phyloP scores from a whole-genome alignment of 495 filamentous ascomycete species.

The Penicillium verhagenii region DNA sequence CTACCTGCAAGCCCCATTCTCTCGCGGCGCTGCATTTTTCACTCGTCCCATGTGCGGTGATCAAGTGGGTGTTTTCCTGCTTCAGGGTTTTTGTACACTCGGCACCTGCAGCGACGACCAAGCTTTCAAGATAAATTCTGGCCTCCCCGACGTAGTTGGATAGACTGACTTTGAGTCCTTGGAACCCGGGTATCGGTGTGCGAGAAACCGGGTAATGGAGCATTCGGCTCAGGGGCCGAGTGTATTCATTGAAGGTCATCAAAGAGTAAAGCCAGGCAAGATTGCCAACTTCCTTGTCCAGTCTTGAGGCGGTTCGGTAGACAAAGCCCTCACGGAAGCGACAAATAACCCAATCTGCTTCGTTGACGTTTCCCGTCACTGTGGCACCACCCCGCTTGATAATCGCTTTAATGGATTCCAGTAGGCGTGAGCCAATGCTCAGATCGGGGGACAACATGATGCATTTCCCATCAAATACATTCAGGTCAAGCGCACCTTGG shows the following conservation, averaged over 20 bases:
- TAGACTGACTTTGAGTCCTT: slow-evolving; percentile 72
- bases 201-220: slow-evolving; percentile 86
- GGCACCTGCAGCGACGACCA: slow-evolving; percentile 78
- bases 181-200: slow-evolving; percentile 74
- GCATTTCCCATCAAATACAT: slow-evolving; percentile 55
- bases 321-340: slow-evolving; percentile 79
- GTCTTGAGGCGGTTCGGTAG: slow-evolving; percentile 72
- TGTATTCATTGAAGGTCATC: slow-evolving; percentile 85
- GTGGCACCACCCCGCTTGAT: slow-evolving; percentile 67
- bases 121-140: slow-evolving; percentile 87
- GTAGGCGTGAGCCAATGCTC: slow-evolving; percentile 61
- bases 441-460: slow-evolving; percentile 67
- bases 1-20: slow-evolving; percentile 86
- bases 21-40: slow-evolving; percentile 89
- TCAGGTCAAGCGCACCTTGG: slow-evolving; percentile 31
- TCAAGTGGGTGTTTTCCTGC: slow-evolving; percentile 90
- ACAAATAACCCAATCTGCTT: slow-evolving; percentile 80
- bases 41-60: slow-evolving; percentile 81
- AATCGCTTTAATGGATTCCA: slow-evolving; percentile 64
- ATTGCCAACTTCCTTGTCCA: slow-evolving; percentile 82
- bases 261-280: slow-evolving; percentile 91
- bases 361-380: slow-evolving; percentile 62
- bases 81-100: slow-evolving; percentile 91
- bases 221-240: slow-evolving; percentile 72
- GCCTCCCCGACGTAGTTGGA: slow-evolving; percentile 97